Percentiles rank a stretch among this genome's conserved stretches.
Evolutionary conservation across 768 basidiomycete genomes (phyloP).

Genomic region (Tylopilus sp.): DNA sequence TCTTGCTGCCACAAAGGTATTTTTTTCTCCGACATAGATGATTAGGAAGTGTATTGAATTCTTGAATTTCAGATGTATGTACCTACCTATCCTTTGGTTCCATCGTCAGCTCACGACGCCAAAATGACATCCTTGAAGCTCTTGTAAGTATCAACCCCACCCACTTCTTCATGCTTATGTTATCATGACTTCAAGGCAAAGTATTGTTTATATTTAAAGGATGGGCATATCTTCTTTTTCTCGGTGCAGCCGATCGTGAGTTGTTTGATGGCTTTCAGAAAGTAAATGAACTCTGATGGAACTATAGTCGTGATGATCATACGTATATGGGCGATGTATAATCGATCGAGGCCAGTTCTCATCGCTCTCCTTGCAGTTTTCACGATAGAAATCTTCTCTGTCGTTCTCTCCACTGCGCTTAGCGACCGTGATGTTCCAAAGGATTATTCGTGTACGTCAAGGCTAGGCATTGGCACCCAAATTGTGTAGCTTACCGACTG

Average conservation of each 20-base stretch:
- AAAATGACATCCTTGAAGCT: background rate
- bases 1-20: slow-evolving; percentile 1
- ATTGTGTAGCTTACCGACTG: background rate
- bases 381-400: background rate
- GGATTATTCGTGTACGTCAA: background rate
- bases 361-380: background rate
- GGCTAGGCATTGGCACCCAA: background rate
- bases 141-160: background rate
- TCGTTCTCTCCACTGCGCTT: background rate
- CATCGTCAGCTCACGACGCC: no score
- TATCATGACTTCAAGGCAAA: background rate
- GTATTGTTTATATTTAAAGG: background rate
- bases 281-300: background rate
- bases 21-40: background rate
- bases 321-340: background rate
- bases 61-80: background rate
- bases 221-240: background rate
- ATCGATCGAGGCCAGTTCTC: background rate
- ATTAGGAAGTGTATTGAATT: background rate
- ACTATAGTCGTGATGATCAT: background rate
- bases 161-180: background rate
- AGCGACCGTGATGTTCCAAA: background rate
- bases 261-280: background rate
- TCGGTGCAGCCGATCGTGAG: background rate
- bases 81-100: background rate